Evolutionary conservation across 495 filamentous ascomycete genomes (phyloP), one percentile per base, ranked within the genome.

Genomic region (Xylaria flabelliformis): DNA sequence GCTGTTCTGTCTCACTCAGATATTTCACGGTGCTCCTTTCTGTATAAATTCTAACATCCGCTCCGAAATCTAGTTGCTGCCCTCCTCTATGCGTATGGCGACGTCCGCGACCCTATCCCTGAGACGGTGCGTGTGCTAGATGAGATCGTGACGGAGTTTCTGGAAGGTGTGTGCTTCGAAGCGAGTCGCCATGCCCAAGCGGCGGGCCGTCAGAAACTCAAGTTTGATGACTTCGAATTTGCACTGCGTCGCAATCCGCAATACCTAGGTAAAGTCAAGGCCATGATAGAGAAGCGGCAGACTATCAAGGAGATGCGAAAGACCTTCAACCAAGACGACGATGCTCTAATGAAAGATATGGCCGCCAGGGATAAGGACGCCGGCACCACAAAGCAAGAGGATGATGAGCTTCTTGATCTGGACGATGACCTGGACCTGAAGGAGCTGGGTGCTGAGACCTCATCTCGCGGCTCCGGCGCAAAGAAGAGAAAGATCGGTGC

Each of bases 211-310:
- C 92, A 95, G 76, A 99, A 99, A 83, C 93, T 98, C 83, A 99
- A 99, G 78, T 92, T 97, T 69, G 96, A 99, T 74, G 96, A 99
- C 80, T 97, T 98, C 85, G 93, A 95, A 77, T 98, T 96, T 77
- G 93, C 93, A 41, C 88, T 98, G 66, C 89, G 97, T 42, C 88
- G 91, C 44, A 96, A 98, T 76, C 90, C 92, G 29, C 84, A 88
- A 74, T 94, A 96, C 79, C 87, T 98, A 59, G 96, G 96, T 29
- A 91, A 96, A 82, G 93, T 98, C 69, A 89, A 94, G 83, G 94
- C 97, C 80, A 85, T 97, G 73, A 82, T 98, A 65, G 89, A 90
- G 74, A 93, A 92, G 87, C 91, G 95, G 72, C 90, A 91, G 76
- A 88, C 91, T 68, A 87, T 97, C 56, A 93, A 94, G 78, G 86